Conservation (phyloP, 2,329 filamentous ascomycete species). For the Cercospora brassicicola region DNA sequence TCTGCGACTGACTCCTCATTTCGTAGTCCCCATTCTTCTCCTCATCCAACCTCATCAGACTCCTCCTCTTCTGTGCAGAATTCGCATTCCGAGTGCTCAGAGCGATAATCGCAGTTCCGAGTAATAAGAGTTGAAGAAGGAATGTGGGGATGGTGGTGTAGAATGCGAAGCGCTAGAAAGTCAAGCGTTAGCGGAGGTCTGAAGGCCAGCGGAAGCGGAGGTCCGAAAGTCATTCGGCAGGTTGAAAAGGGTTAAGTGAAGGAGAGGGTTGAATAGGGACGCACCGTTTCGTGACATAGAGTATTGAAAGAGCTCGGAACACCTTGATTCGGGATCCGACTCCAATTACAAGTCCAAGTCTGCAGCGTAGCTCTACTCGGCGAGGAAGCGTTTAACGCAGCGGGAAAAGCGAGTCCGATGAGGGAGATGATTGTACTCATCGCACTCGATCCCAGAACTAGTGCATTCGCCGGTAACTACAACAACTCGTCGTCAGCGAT, state of each 20-base stretch:
- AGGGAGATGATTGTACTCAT: slow-evolving; percentile 44
- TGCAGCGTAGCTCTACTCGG: slow-evolving; percentile 39
- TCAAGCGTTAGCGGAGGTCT: no score
- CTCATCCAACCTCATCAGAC: slow-evolving; percentile 20
- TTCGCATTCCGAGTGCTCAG: background rate
- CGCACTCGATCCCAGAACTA: slow-evolving; percentile 40
- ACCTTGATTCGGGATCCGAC: slow-evolving; percentile 28
- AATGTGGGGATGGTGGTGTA: slow-evolving; percentile 47
- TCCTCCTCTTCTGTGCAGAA: background rate
- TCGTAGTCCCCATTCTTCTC: slow-evolving; percentile 26
- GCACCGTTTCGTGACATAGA: no score
- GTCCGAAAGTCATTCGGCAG: no score
- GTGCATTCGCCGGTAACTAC: slow-evolving; percentile 42
- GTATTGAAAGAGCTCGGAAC: slow-evolving; percentile 40
- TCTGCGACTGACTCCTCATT: background rate
- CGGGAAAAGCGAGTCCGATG: slow-evolving; percentile 43
- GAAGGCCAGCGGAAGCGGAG: no score
- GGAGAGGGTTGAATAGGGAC: no score
- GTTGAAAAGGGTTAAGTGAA: no score
- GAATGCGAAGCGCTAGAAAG: slow-evolving; percentile 49
- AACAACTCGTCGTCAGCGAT: no score
- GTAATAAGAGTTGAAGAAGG: slow-evolving; percentile 40
- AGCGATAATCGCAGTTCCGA: slow-evolving; percentile 26
- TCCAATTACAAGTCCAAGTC: slow-evolving; percentile 43
- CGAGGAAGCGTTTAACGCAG: slow-evolving; percentile 33